These are phyloP conservation scores for Gnomoniopsis sp. DNA, from an alignment of 2,329 filamentous ascomycete species.

Conservation along the genomic window DNA sequence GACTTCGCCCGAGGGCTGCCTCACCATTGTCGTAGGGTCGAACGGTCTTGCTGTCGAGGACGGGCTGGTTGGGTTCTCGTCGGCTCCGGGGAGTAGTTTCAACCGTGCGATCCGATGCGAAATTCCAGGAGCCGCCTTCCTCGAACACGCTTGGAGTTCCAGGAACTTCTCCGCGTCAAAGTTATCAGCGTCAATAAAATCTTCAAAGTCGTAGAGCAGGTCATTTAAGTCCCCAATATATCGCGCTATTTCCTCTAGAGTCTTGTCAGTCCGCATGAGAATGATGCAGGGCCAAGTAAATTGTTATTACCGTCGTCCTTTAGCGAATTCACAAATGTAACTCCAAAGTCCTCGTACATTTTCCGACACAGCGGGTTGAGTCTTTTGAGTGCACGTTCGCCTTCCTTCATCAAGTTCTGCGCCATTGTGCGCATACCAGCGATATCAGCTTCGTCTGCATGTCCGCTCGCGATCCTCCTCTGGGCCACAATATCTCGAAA, in stretches of 20 bases:
- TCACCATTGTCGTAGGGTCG: not conserved
- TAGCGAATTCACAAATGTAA: slow-evolving; percentile 47
- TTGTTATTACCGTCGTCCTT: slow-evolving; percentile 48
- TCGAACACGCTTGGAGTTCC: slow-evolving; percentile 44
- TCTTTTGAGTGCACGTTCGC: slow-evolving; percentile 37
- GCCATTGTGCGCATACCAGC: slow-evolving; percentile 44
- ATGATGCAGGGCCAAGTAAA: not conserved
- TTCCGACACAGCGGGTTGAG: slow-evolving; percentile 50
- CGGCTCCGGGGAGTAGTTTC: slow-evolving; percentile 38
- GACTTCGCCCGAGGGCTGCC: not conserved
- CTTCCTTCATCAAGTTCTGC: slow-evolving; percentile 32
- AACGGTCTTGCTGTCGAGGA: not conserved
- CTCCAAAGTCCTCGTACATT: slow-evolving; percentile 45
- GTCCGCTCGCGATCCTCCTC: slow-evolving; percentile 28
- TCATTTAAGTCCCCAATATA: slow-evolving; percentile 46
- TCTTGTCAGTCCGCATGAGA: slow-evolving; percentile 1
- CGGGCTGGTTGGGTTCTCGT: slow-evolving; percentile 7
- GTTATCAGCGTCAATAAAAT: slow-evolving; percentile 45
- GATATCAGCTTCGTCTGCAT: slow-evolving; percentile 30
- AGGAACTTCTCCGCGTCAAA: slow-evolving; percentile 50
- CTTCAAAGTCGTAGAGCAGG: slow-evolving; percentile 55
- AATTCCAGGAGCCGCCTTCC: slow-evolving; percentile 46
- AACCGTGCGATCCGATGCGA: slow-evolving; percentile 51
- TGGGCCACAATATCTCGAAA: slow-evolving; percentile 14
- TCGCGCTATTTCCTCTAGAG: slow-evolving; percentile 46